Base-by-base conservation (phyloP, 164 flowering plant genomes). In the Tinospora cordifolia region DNA sequence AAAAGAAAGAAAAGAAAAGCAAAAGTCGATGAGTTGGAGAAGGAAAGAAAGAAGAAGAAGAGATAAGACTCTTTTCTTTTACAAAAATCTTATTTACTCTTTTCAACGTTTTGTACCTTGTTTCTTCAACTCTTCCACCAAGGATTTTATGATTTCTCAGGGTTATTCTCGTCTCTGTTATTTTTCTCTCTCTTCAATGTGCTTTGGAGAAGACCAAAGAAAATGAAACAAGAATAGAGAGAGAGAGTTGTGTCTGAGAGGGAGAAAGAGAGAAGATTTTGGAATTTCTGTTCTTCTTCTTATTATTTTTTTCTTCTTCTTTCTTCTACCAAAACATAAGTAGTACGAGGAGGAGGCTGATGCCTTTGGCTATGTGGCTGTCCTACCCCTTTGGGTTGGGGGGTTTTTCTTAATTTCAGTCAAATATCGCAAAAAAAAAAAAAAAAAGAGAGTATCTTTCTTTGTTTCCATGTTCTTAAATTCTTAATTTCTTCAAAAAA, bases 1-100 rank as follows among this genome's bases (percentile, higher is more conserved):
- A 58, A 65, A 47, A 40, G 67, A 71, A 71, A 47, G 36, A 34
- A 41, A 64, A n/a, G n/a, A n/a, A 60, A 66, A 59, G 69, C 63
- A 26, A 72, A 71, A 71, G 62, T 24, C 34, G 27, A 64, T 30
- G 36, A 30, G 36, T 30, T 30, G 36, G 36, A 30, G 36, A 30
- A 30, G 4, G 3, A 36, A 34, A 34, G 69, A 36, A 25, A 17
- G 47, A 49, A 49, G 4, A 8, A 27, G 19, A 39, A 19, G 24
- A 5, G 2, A 30, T 30, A 30, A 30, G 36, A 30, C 36, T 54
- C 27, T 51, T 49, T 3, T 54, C 14, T 34, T 36, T 54, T 21
- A 30, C 15, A 68, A 47, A 44, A 49, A 25, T 26, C 34, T 22
- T 54, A n/a, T 19, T 6, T 8, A 6, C 27, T 36, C 11, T 51